Evolutionary conservation across 1,284 basidiomycete species (phyloP).

Genomic region (Ganoderma lingzhi): DNA sequence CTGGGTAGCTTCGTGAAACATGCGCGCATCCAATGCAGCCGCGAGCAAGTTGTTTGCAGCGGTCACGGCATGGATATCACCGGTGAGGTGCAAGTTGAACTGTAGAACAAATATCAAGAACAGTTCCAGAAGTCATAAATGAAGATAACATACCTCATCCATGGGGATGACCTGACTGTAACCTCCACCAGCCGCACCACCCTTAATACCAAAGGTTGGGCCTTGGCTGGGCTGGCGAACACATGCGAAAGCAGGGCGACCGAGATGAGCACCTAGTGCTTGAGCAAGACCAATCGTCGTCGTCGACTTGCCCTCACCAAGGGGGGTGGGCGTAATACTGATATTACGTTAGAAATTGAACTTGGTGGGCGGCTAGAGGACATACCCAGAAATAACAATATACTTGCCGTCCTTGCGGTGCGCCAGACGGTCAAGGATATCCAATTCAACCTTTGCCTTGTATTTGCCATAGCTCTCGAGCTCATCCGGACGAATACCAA

Average conservation of each 20-base stretch:
- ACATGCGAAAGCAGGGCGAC: conserved; percentile 94
- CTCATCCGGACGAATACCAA: conserved; percentile 89
- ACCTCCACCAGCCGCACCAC: conserved; percentile 97
- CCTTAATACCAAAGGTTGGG: conserved; percentile 99
- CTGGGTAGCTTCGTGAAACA: conserved; percentile 98
- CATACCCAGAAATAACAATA: conserved; percentile 91
- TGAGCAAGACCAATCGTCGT: conserved; percentile 98
- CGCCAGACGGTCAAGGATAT: conserved; percentile 85
- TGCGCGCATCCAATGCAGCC: conserved; percentile 95
- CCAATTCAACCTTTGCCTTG: conserved; percentile 97
- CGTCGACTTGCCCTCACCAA: conserved; percentile 99
- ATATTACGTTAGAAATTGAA: neutral
- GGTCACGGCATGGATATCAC: conserved; percentile 98
- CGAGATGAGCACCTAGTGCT: conserved; percentile 94
- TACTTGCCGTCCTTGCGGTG: conserved; percentile 96
- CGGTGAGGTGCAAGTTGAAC: conserved; percentile 97
- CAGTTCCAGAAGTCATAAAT: neutral
- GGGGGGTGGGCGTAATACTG: conserved; percentile 96
- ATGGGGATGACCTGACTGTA: conserved; percentile 99
- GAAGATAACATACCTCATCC: conserved; percentile 80
- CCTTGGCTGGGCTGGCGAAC: conserved; percentile 99
- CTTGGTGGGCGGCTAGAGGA: conserved; percentile 7
- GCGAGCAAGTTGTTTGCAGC: conserved; percentile 98
- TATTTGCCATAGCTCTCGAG: conserved; percentile 95
- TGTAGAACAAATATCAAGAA: conserved; percentile 37